Evolutionary conservation across 2,329 filamentous ascomycete species (phyloP).

Genomic region (Raffaelea albimanens): DNA sequence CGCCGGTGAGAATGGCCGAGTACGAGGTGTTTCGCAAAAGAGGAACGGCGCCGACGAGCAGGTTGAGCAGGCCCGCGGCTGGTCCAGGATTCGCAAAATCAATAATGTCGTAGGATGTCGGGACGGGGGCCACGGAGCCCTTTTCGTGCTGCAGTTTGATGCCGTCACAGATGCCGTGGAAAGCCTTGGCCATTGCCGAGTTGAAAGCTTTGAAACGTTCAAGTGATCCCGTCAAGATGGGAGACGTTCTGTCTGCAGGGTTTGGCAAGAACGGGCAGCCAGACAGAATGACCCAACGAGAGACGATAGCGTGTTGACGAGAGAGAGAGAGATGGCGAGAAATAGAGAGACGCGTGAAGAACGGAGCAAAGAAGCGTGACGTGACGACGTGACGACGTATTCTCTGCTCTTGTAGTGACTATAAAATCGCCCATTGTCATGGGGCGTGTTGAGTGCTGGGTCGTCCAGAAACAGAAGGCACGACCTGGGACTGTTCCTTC

Average conservation of each 20-base stretch:
- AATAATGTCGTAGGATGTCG: conserved; percentile 42
- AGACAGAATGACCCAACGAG: too few relatives aligned
- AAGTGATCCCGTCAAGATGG: not conserved
- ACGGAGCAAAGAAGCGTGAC: too few relatives aligned
- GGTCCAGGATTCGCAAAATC: conserved; percentile 41
- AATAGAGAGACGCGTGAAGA: too few relatives aligned
- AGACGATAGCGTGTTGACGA: too few relatives aligned
- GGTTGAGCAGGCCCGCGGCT: conserved; percentile 33
- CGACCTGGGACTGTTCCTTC: too few relatives aligned
- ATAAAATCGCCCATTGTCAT: too few relatives aligned
- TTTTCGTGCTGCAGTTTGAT: conserved; percentile 16
- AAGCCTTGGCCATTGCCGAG: conserved; percentile 32
- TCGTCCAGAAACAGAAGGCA: too few relatives aligned
- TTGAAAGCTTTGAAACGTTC: conserved; percentile 23
- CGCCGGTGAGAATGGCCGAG: conserved; percentile 40
- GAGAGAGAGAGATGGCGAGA: too few relatives aligned
- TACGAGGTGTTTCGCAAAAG: conserved; percentile 33
- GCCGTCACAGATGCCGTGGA: conserved; percentile 20
- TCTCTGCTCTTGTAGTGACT: too few relatives aligned
- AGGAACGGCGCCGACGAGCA: conserved; percentile 34
- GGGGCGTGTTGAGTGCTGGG: too few relatives aligned
- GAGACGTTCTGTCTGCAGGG: conserved; percentile 15
- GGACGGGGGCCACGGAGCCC: conserved; percentile 19
- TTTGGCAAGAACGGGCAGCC: too few relatives aligned
- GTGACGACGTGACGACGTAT: too few relatives aligned